Conservation (phyloP, 257 asterid species). For the Perilla frutescens region DNA sequence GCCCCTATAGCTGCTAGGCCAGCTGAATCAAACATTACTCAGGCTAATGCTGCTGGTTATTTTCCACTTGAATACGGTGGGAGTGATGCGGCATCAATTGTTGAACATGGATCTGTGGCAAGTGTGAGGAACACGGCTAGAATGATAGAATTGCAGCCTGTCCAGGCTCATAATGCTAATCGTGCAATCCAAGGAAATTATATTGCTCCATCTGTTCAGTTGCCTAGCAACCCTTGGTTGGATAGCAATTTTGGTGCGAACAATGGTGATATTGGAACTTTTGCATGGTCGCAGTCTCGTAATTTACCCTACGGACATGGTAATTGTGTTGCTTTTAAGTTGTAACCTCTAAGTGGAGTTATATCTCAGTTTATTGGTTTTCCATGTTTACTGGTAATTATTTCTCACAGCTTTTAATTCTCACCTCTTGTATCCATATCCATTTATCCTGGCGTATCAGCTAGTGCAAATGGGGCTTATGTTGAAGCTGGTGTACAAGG, state of each 20-base stretch:
- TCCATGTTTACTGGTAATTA: not conserved
- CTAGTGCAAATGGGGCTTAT: conserved; percentile 44
- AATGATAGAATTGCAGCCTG: conserved; percentile 50
- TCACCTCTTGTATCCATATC: conserved; percentile 4
- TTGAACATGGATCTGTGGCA: conserved; percentile 39
- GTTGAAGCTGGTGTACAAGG: conserved; percentile 54
- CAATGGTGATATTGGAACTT: conserved; percentile 55
- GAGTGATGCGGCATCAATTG: conserved; percentile 40
- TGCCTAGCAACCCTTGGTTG: conserved; percentile 69
- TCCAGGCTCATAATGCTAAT: conserved; percentile 42
- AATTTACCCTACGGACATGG: conserved; percentile 49
- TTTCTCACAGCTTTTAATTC: conserved; percentile 16
- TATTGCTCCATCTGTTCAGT: conserved; percentile 55
- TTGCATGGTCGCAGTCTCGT: conserved; percentile 64
- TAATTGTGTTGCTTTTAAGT: conserved; percentile 33
- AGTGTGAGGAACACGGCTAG: conserved; percentile 52
- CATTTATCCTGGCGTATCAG: conserved; percentile 39
- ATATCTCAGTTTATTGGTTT: not conserved
- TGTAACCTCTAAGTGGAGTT: not conserved
- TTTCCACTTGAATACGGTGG: conserved; percentile 39
- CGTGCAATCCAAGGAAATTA: conserved; percentile 59
- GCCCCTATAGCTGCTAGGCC: conserved; percentile 30
- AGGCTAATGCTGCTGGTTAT: conserved; percentile 31
- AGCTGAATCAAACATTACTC: conserved; percentile 47
- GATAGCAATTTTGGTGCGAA: conserved; percentile 51